A percentile compares a stretch with the other conserved stretches of the same genome.
phyloP scores from a whole-genome alignment of 805 yeast genomes.

The Lachancea thermotolerans region DNA sequence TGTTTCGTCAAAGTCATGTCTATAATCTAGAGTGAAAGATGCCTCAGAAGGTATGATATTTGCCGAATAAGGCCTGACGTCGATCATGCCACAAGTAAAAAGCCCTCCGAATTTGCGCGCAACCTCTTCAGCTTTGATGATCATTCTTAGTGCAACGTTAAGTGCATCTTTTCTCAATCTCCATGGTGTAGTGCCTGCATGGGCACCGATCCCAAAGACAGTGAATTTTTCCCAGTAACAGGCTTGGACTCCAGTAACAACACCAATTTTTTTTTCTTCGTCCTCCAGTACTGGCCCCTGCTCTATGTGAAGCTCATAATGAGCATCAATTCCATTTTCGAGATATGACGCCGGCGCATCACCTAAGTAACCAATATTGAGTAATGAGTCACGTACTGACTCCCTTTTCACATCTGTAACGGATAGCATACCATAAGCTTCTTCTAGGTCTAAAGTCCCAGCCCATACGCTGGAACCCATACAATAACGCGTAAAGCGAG shows the following conservation, averaged over 20 bases:
- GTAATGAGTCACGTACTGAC: conserved; percentile 47
- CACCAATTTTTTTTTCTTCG: conserved; percentile 49
- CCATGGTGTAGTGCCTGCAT: conserved; percentile 71
- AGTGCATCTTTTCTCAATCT: conserved; percentile 54
- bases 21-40: conserved; percentile 49
- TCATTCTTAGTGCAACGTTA: conserved; percentile 50
- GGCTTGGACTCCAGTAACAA: conserved; percentile 63
- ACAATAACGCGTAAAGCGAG: conserved; percentile 60
- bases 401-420: conserved; percentile 45
- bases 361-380: conserved; percentile 60
- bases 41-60: conserved; percentile 63
- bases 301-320: conserved; percentile 70
- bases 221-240: conserved; percentile 53
- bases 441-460: conserved; percentile 40
- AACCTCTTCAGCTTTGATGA: conserved; percentile 47
- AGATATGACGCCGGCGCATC: conserved; percentile 40
- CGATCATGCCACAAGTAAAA: conserved; percentile 52
- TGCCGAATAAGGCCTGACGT: conserved; percentile 51
- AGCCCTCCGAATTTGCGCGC: conserved; percentile 48
- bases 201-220: conserved; percentile 58
- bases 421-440: conserved; percentile 45
- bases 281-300: conserved; percentile 69
- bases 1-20: conserved; percentile 45
- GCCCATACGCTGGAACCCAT: conserved; percentile 69
- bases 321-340: conserved; percentile 54